Evolutionary conservation across 257 asterid genomes (phyloP), one percentile per base, ranked within the genome.

Genomic region (Perilla frutescens): DNA sequence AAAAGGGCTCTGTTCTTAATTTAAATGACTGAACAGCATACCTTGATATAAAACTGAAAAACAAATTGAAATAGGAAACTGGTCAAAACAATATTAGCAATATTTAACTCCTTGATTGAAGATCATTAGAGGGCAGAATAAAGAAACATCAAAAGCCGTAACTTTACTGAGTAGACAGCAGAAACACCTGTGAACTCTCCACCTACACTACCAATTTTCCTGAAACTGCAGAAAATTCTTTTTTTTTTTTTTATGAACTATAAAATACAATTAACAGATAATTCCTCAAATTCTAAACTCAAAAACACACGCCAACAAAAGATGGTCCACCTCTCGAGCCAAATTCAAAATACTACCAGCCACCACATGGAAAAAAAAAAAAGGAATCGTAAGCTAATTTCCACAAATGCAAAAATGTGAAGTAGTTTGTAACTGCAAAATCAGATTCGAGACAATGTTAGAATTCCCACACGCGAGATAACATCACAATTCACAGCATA

Each of bases 101-200:
- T 4, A 11, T 48, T 13, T 48, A 48, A 11, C 53, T 11, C 53
- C n/a, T 48, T 11, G 2, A 48, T 48, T 48, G 15, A 48, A 10
- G 53, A 5, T 11, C 13, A 45, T 8, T 45, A 9, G 13, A 9
- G 4, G 50, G 51, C 2, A 34, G 40, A 70, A 32, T 37, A 4
- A 31, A 14, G 20, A 55, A 69, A 61, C 59, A 61, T 15, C 65
- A 47, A 66, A 74, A 11, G 20, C 13, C 11, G 32, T 14, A 57
- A 36, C 47, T 41, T 65, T 13, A 74, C 41, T 37, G 76, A 47
- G 31, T 47, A 48, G 43, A 71, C 12, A 48, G 29, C 70, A 62
- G 62, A 60, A 61, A 49, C 49, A 39, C 62, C n/a, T 31, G 12
- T 74, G 66, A 40, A 63, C 71, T 40, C 64, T 54, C 44, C 20